Evolutionary conservation across 1,284 basidiomycete genomes (phyloP), one percentile per base, ranked within the genome.

Genomic region (Bjerkandera adusta): DNA sequence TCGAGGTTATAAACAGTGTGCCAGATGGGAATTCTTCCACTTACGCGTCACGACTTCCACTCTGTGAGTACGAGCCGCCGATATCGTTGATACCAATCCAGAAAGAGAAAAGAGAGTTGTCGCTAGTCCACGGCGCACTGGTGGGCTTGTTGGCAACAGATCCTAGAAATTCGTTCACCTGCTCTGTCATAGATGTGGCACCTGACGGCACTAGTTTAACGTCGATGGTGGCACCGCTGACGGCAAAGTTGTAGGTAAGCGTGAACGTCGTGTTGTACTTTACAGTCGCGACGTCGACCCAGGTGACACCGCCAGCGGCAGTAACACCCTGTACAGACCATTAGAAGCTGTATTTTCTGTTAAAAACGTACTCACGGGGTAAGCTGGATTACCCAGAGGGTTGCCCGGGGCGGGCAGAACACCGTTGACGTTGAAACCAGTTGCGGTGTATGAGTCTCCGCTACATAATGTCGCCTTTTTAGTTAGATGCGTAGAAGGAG

Each of bases 1-100:
- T 8, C 7, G n/a, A n/a, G n/a, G n/a, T n/a, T n/a, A n/a, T n/a
- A n/a, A n/a, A n/a, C n/a, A n/a, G n/a, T n/a, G n/a, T n/a, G n/a
- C n/a, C n/a, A n/a, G n/a, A n/a, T n/a, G n/a, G n/a, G n/a, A n/a
- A n/a, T n/a, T n/a, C n/a, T n/a, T n/a, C n/a, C n/a, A 65, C 74
- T 56, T 53, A 79, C 78, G 72, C 73, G 46, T 57, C 61, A 4
- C 76, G 68, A 54, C 76, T 68, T 0, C 76, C 75, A 33, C 63
- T 53, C 44, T 61, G 25, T 44, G 68, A 73, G 48, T 68, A 81
- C 41, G 70, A 76, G 53, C 75, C 74, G 10, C 76, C 77, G 36
- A 83, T 75, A 57, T 81, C 79, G 55, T 82, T 81, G 51, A 81
- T 75, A 0, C 79, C 79, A 45, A 82, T 81, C 69, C 70, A 81